Conservation (phyloP, 2,329 filamentous ascomycete species). For the Paraphaeosphaeria sporulosa region DNA sequence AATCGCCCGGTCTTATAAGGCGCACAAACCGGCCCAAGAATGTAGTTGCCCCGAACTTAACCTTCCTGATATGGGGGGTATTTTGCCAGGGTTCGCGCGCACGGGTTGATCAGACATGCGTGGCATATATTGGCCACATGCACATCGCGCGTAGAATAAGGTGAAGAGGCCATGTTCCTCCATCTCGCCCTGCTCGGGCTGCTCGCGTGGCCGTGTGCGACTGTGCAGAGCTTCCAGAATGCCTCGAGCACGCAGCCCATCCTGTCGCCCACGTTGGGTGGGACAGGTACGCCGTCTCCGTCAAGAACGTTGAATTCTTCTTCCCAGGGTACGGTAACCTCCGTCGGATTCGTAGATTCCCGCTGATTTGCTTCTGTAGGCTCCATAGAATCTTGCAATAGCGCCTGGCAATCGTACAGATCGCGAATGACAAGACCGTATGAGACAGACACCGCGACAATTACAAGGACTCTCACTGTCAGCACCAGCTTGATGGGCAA, state of each 20-base stretch:
- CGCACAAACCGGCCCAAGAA: background rate
- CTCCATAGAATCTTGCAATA: conserved; percentile 4
- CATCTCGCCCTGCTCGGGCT: conserved; percentile 5
- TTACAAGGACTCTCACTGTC: background rate
- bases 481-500: background rate
- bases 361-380: background rate
- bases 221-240: conserved; percentile 5
- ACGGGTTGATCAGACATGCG: background rate
- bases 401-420: conserved; percentile 5
- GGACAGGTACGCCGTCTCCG: background rate
- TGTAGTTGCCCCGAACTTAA: background rate
- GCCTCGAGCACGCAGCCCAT: background rate
- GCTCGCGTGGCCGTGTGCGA: background rate
- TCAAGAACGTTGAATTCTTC: background rate
- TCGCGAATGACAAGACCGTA: background rate
- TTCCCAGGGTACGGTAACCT: background rate
- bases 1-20: background rate
- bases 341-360: background rate
- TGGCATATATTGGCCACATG: background rate
- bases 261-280: background rate
- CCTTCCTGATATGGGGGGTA: background rate
- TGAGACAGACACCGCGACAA: background rate
- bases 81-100: background rate
- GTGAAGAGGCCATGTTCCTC: conserved; percentile 9
- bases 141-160: background rate